Evolutionary conservation across 768 basidiomycete genomes (phyloP), one percentile per base, ranked within the genome.

Genomic region (Candolleomyces aberdarensis): DNA sequence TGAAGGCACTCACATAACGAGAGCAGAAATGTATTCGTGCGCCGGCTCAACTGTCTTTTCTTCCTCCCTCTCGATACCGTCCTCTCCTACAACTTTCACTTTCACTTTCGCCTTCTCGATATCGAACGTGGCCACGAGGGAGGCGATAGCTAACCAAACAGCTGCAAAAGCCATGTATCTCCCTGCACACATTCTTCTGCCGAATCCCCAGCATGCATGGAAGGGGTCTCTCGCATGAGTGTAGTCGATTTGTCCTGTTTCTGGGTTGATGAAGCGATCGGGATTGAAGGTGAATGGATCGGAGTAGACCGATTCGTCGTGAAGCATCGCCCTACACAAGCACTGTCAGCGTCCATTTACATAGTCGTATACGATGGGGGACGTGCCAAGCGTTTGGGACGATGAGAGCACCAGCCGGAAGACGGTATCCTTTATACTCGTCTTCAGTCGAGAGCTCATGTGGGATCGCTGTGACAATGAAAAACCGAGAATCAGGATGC

Each of bases 201-300:
- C 75, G 58, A 74, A 76, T 0, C 75, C 76, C 64, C 71, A 77
- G 11, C 66, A 67, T 2, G 65, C 65, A 20, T 68, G 66, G 0
- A 64, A 68, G 1, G 73, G 70, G 49, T 71, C 70, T 22, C 65
- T 65, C 26, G 73, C 66, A 2, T 63, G 64, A 1, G 26, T 49
- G 3, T 64, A 56, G 54, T 74, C 67, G 2, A 70, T 55, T 29
- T 68, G 68, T 0, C 72, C 63, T 39, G 32, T 41, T 57, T 75
- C 65, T 15, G 57, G 22, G 26, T 66, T 62, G 15, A 76, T 62
- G 62, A 75, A 80, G 11, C 78, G 75, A 29, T 80, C 78, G 4
- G 79, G 79, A 26, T 73, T 75, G 65, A 81, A 80, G 1, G 50
- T 63, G 48, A 71, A 70, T 14, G 80, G 77, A 48, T 80, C 76